Base-by-base conservation (phyloP, 2,329 filamentous ascomycete genomes). In the Fonsecaea pedrosoi region DNA sequence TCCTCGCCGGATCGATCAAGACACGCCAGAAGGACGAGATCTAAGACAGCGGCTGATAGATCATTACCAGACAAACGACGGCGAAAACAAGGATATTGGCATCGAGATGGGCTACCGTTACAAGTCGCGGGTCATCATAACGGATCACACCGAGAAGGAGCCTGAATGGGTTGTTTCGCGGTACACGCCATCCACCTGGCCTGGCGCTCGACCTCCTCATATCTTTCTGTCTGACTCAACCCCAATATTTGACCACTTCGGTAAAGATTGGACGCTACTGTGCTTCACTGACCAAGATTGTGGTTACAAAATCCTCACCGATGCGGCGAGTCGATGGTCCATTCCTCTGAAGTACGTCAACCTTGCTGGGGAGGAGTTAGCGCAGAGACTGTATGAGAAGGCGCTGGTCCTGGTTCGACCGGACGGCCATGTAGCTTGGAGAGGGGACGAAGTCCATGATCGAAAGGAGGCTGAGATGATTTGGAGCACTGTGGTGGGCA, bases 41-140 rank as follows among this genome's bases (percentile, higher is more conserved):
- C 18, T 59, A 1, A 54, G 54, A 35, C 3, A 50, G 3, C 53
- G 9, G 10, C 38, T 64, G 3, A 37, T 48, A 21, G 18, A 42
- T 3, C 38, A 61, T 30, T 62, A 66, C 25, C 58, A 66, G 37
- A 15, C 4, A 2, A 25, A 67, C 42, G 40, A 63, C 34, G 60
- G 60, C 12, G 64, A 67, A 34, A 67, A 67, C 60, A 59, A 37
- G 12, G 71, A 72, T 4, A 54, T 73, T 10, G 72, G 72, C 34
- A 54, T 74, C 32, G 73, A 73, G 30, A 54, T 73, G 32, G 60
- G 71, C 13, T 70, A 72, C n/a, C 45, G 64, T 9, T 58, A 68
- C 34, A 21, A 68, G 35, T 72, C 68, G 2, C 58, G 67, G 2
- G 53, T 69, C 10, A 57, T 72, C 32, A 40, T 64, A 10, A 12